Evolutionary conservation across 805 yeast genomes (phyloP), one percentile per base, ranked within the genome.

Genomic region (Saturnispora gosingensis): DNA sequence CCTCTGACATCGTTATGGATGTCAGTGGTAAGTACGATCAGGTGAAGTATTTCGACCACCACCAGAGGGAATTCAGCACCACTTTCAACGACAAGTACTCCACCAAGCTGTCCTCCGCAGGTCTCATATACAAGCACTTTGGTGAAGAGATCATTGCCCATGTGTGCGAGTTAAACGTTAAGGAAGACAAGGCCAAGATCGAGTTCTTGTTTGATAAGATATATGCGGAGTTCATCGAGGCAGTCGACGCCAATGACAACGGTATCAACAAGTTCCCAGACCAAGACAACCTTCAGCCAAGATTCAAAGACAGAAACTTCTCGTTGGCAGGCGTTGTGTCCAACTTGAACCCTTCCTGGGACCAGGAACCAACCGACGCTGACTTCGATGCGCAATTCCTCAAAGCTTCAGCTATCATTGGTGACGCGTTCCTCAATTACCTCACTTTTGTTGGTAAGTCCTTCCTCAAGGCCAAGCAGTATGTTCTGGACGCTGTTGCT

Each of bases 241-340:
- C 96, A 9, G 75, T 93, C 34, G 99, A 90, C 69, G 99, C 97
- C 52, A 88, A 90, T 63, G 99, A 93, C 67, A 93, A 93, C 63
- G 99, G 99, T 62, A 79, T 91, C 56, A 76, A 77, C 64, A 83
- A 85, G 60, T 87, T 81, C 61, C 78, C 76, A 5, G 72, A 72
- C 25, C 63, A 60, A 45, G 77, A 75, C 46, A 78, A 75, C 27
- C 72, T 75, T 34, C 72, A 73, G 56, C 82, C 87, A 45, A 76
- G 73, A 55, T 93, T 88, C 72, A 77, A 77, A 58, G 89, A 85
- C 61, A 77, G 77, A 58, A 80, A 82, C 59, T 83, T 88, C 67
- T 76, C 88, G 16, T 74, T 93, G 49, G 91, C 96, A 8, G 75
- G 89, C 1, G 70, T 89, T 43, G 86, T 93, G 13, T 71, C 91